Evolutionary conservation across 176 grass and related monocot genomes (phyloP), one percentile per base, ranked within the genome.

Genomic region (Microstegium vimineum): DNA sequence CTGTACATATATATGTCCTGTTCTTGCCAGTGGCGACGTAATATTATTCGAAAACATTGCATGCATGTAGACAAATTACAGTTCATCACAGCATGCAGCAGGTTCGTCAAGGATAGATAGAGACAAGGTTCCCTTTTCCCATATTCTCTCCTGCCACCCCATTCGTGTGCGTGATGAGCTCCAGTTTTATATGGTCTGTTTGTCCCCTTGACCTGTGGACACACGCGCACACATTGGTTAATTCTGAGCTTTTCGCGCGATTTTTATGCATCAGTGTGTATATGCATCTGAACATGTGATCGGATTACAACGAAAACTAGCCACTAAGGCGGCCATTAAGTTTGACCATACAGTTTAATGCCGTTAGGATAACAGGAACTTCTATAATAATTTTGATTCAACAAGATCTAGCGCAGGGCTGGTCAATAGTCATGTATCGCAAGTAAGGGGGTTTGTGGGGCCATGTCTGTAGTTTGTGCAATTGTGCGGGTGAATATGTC

Each of bases 351-450:
- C 33, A 76, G 51, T 13, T 20, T n/a, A 9, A 10, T 56, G 54
- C 14, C 59, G 31, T 28, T 38, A 27, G 10, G 42, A 73, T 73
- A 27, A 49, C 42, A 63, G n/a, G 56, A 72, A 9, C 73, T 64
- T n/a, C 16, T 26, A 26, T 18, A 25, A 25, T 47, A 7, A 42
- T 18, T 30, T 25, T 28, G 6, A 18, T 46, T 38, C 26, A 73
- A 32, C 79, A 73, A 71, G 57, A 79, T 73, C 59, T 32, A 74
- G 25, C n/a, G 6, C 22, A 54, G 28, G 25, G 33, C 66, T 14
- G 67, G 80, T 88, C 86, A 88, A 88, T 83, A 66, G 86, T 83
- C 86, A 79, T 73, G 75, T 37, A 10, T 74, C 81, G 81, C 86
- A 88, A 83, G 75, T 77, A 78, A 88, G 9, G 8, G 74, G 80